Evolutionary conservation across 345 rosid species (phyloP), one percentile per base, ranked within the genome.

Genomic region (Citrus cavaleriei): DNA sequence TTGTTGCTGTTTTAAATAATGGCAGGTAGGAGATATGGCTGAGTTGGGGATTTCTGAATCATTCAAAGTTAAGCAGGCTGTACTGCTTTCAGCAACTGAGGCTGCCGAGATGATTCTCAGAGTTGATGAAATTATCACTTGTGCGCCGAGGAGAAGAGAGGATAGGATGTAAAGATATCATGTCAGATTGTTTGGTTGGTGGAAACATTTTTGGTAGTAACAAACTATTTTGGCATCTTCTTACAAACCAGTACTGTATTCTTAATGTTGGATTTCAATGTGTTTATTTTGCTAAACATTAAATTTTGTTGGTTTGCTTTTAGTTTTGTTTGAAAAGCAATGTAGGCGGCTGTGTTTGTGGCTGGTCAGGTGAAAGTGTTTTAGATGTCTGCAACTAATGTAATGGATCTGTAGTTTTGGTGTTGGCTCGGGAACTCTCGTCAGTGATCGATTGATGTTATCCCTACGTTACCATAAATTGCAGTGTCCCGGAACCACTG

Each of bases 41-140:
- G 90, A 90, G 87, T 84, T 85, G 65, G 99, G 99, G 55, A 92
- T 94, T 79, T 92, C 87, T 24, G 99, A 96, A 85, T 77, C 99
- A 28, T 96, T 93, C 86, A 96, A 93, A 87, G 99, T 95, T 61
- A 95, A 95, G 90, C 99, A 92, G 79, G 99, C 99, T 12, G 86
- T 93, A 72, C 70, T 95, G 83, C 92, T 92, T 21, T 95, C 99
- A 5, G 99, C 99, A 69, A 95, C 99, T 2, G 99, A 95, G 87
- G 99, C 99, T 62, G 91, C 95, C 25, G 97, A 93, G 88, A 90
- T 93, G 97, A 91, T 93, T 72, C 89, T 91, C 22, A 87, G 97
- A 76, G 97, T 93, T 4, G 97, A 91, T 80, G 92, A 92, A 81
- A 92, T 89, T 78, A 93, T 93, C 77, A 91, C 92, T 49, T 91